Base-by-base conservation (phyloP, 2,329 filamentous ascomycete species). In the Claviceps sp. region DNA sequence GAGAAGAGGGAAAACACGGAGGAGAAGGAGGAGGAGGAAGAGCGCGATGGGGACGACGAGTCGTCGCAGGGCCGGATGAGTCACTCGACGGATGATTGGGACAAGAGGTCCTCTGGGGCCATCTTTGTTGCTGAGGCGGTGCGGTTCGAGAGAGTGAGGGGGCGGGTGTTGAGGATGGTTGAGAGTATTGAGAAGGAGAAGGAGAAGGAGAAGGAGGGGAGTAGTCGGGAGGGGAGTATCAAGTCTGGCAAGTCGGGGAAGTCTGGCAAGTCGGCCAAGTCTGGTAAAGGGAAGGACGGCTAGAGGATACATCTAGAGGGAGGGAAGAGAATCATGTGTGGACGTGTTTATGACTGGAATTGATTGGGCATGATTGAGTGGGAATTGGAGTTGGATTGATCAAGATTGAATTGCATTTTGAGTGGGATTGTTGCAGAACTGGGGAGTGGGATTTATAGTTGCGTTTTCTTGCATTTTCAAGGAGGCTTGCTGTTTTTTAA, bases 131-230 rank as follows among this genome's bases (percentile, higher is more conserved):
- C 75, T 3, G 68, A 77, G 60, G 71, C 68, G n/a, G 66, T 78
- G 49, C 63, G 62, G 43, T 55, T 71, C 22, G 66, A 71, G 56
- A 62, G 63, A 53, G 68, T 72, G 9, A 61, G 66, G 56, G 72
- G 72, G 14, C 62, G 70, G 38, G 78, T 81, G 29, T 61, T 77
- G 46, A 68, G 71, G 45, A 78, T 81, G 75, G 76, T 81, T 40
- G 70, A 80, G 58, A 71, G 66, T 53, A 70, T 80, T 53, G 78
- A 81, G 68, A 69, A 62, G 14, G 36, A 5, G 4, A n/a, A 17
- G 38, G 62, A 64, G 50, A 2, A 11, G 13, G 14, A 64, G 50
- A 2, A 11, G 13, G 14, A 2, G 20, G 26, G 26, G 2, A 11
- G 8, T 5, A 76, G 71, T 54, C 65, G 68, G 43, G 68, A 69